Percentiles rank a stretch among this genome's conserved stretches.
phyloP scores from a whole-genome alignment of 805 yeast species.

The Cyberlindnera bimundalis region DNA sequence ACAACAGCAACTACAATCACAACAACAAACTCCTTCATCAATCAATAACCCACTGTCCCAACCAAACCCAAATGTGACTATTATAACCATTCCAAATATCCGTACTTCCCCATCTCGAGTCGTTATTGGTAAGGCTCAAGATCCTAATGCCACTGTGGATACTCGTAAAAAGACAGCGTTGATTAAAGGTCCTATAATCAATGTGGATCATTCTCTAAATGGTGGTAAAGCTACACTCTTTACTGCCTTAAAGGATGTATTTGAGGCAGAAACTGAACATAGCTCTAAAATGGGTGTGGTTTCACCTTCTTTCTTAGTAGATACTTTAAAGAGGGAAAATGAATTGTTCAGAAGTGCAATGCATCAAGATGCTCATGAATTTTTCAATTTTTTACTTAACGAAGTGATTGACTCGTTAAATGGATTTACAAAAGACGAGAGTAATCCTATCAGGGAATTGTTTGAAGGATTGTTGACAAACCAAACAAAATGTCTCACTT shows the following conservation, averaged over 20 bases:
- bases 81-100: constrained; percentile 20
- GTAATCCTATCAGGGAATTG: constrained; percentile 58
- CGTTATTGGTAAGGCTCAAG: constrained; percentile 22
- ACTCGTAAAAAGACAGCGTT: constrained; percentile 76
- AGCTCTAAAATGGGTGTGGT: constrained; percentile 72
- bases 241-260: constrained; percentile 76
- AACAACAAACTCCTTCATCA: constrained; percentile 1
- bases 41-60: not conserved
- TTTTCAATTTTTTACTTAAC: constrained; percentile 81
- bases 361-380: constrained; percentile 99
- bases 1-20: too few species aligned
- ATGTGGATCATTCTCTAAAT: constrained; percentile 66
- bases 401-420: constrained; percentile 51
- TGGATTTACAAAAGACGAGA: constrained; percentile 21
- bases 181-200: constrained; percentile 76
- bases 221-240: constrained; percentile 52
- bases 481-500: constrained; percentile 84
- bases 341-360: constrained; percentile 81
- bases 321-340: constrained; percentile 75
- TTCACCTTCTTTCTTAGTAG: constrained; percentile 73
- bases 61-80: constrained; percentile 8
- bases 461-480: constrained; percentile 85
- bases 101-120: constrained; percentile 12
- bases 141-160: constrained; percentile 50
- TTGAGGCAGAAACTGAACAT: constrained; percentile 78